Evolutionary conservation across 805 yeast genomes (phyloP), one percentile per base, ranked within the genome.

Genomic region (Komagataella ulmi): DNA sequence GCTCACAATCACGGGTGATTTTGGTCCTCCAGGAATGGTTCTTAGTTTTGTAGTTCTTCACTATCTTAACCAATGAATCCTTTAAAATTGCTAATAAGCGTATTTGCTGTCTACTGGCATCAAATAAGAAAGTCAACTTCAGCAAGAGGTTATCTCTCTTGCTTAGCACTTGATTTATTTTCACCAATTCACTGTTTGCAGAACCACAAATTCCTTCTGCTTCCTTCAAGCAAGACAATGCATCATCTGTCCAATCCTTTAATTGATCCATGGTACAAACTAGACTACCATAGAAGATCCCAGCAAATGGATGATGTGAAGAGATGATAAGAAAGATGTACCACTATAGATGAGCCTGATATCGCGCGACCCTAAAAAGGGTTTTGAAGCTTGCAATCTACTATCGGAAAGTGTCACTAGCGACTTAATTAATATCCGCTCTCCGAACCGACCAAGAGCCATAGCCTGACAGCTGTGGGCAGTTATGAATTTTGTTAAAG

Each of bases 121-220:
- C 71, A 19, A 70, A 60, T 47, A 77, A 59, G 56, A 75, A 81
- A 30, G 65, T 65, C 7, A 73, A 61, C 50, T 69, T 71, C 2
- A 77, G 72, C 56, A 74, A 62, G 45, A 65, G 60, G 12, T 68
- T 65, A 44, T 76, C 74, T 52, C 76, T 68, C 21, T 60, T 56
- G 40, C 67, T 68, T 7, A 77, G 63, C 12, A 67, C 61, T n/a
- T 58, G 60, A 40, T 65, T 61, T 1, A 74, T 67, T 8, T 63
- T 61, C 1, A 65, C 61, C 7, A 78, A 66, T 19, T 64, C 59
- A 18, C 58, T 56, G 57, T 74, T 75, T 17, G 84, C 81, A 40
- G 69, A 70, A n/a, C 70, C 69, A 50, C 86, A 80, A 3, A 76
- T 58, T 7, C 68, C 65, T 51, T 75, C 79, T 0, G 83, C 84